Conservation (phyloP, 2,329 filamentous ascomycete species). For the Amphichorda felina region DNA sequence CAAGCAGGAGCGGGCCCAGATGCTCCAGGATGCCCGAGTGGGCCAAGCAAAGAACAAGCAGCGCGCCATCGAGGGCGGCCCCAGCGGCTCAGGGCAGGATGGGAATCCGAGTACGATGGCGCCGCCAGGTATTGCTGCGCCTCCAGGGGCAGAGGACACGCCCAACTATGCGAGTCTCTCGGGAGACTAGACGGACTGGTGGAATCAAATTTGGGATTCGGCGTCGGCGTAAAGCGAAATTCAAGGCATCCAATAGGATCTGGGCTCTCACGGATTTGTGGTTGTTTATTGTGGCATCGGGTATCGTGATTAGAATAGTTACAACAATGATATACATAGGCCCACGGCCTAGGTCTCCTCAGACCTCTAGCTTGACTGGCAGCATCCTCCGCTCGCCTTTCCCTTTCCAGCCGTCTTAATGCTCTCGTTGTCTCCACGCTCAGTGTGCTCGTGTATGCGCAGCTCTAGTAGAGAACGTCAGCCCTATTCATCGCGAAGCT, state of each 20-base stretch:
- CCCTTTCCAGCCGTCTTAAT: conserved; percentile 51
- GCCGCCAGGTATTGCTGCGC: conserved; percentile 49
- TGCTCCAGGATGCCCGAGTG: conserved; percentile 60
- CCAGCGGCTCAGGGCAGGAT: conserved; percentile 12
- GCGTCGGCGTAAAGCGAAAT: conserved; percentile 9
- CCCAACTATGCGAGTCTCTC: conserved; percentile 72
- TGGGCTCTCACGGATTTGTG: conserved; percentile 4
- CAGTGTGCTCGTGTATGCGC: conserved; percentile 81
- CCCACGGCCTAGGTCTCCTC: not conserved
- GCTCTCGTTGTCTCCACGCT: conserved; percentile 86
- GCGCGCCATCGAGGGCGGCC: conserved; percentile 20
- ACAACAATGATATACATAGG: conserved; percentile 5
- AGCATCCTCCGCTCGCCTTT: conserved; percentile 15
- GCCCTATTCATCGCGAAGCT: too few relatives aligned
- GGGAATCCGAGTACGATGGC: conserved; percentile 3
- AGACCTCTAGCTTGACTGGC: conserved; percentile 6
- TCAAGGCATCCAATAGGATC: conserved; percentile 1
- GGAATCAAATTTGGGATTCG: conserved; percentile 16
- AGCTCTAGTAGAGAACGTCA: conserved; percentile 43
- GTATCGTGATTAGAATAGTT: conserved; percentile 9
- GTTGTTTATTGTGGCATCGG: conserved; percentile 5
- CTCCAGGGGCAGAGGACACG: conserved; percentile 66
- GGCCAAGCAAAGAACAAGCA: conserved; percentile 12
- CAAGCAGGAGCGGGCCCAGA: conserved; percentile 68
- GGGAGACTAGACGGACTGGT: conserved; percentile 49